A percentile compares a stretch with the other conserved stretches of the same genome.
Conservation (phyloP, 805 yeast species). For the Myxozyma melibiosi region DNA sequence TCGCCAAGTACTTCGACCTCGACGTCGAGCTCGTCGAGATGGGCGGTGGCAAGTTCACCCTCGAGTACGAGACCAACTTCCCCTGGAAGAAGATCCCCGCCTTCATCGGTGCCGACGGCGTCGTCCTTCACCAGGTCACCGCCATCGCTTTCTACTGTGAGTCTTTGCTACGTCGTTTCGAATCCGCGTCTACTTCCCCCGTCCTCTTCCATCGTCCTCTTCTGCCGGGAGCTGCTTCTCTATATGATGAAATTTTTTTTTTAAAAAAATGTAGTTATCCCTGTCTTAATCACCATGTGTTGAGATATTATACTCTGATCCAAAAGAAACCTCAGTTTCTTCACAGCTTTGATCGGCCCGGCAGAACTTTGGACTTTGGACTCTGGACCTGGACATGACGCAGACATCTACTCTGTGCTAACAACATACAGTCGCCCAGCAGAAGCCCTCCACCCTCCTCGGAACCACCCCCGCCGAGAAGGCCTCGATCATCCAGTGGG, state of each 20-base stretch:
- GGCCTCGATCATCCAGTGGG: slow-evolving; percentile 73
- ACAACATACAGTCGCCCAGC: slow-evolving; percentile 33
- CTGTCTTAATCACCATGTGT: slow-evolving; percentile 44
- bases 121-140: slow-evolving; percentile 61
- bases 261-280: slow-evolving; percentile 45
- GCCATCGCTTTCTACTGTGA: slow-evolving; percentile 61
- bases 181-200: not conserved
- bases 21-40: slow-evolving; percentile 53
- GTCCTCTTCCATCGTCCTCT: not conserved
- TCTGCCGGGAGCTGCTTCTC: slow-evolving; percentile 7
- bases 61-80: slow-evolving; percentile 52
- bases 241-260: slow-evolving; percentile 40
- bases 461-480: slow-evolving; percentile 69
- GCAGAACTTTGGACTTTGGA: no score
- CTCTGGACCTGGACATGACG: no score
- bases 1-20: slow-evolving; percentile 58
- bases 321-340: no score
- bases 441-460: slow-evolving; percentile 48
- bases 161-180: slow-evolving; percentile 32
- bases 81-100: slow-evolving; percentile 62
- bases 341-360: not conserved
- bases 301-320: slow-evolving; percentile 20
- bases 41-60: slow-evolving; percentile 43
- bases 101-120: slow-evolving; percentile 66
- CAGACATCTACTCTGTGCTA: no score